Evolutionary conservation across 2,329 filamentous ascomycete genomes (phyloP), one percentile per base, ranked within the genome.

Genomic region (Aschersonia sp.): DNA sequence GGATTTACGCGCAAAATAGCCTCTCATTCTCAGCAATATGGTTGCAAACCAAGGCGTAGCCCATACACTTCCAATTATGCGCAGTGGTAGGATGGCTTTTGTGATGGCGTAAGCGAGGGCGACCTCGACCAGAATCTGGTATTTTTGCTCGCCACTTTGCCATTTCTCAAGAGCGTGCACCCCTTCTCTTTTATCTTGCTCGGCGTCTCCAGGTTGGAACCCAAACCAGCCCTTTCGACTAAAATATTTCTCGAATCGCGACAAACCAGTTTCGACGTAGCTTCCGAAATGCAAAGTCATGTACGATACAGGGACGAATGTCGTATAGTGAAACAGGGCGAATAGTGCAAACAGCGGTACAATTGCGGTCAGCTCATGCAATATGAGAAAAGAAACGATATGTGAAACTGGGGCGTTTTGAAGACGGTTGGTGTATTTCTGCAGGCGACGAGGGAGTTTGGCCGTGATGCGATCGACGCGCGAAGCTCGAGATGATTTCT

Each of bases 321-420:
- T 71, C 1, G 79, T 79, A 60, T 87, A 88, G 66, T 97, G 86
- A 63, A 98, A 95, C 1, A 79, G 61, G 1, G 74, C 81, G 29
- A 85, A 80, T 1, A 97, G 73, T 0, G 77, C 82, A 40, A 94
- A 62, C 0, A 97, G 66, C 0, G 90, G 90, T 1, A 90, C 64
- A 9, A 96, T 68, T 8, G 92, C 90, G 0, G 92, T 97, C 43
- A 96, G 62, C 64, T 98, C 92, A 68, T 98, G 92, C 0, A 98
- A 74, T 40, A 96, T 70, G 9, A 97, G 70, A 63, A 98, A 98
- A 0, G 90, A 82, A 1, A 83, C 78, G 42, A 94, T 72, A 65
- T 96, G 87, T 1, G 86, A 86, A 43, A 88, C 64, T 0, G 92
- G 92, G 1, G 88, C 88, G 48, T 76, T 72, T 49, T 81, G 78